Conservation (phyloP, 176 grass and related monocot species). For the Thalia dealbata region DNA sequence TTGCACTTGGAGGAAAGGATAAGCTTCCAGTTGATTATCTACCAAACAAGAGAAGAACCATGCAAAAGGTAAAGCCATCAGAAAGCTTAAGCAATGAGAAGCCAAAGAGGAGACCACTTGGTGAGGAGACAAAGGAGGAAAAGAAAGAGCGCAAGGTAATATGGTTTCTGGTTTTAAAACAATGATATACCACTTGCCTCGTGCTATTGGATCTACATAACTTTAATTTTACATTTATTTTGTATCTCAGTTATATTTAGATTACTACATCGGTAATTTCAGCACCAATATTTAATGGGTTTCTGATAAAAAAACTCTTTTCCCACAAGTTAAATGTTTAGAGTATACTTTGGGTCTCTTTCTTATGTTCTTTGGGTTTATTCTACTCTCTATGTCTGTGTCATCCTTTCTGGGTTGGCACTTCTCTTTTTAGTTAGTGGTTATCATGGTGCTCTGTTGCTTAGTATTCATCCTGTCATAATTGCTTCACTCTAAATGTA, state of each 20-base stretch:
- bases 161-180: background rate
- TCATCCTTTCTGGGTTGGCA: too few species aligned
- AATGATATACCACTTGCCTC: too few species aligned
- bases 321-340: too few species aligned
- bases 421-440: background rate
- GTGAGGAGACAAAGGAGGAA: slow-evolving; percentile 71
- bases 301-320: too few species aligned
- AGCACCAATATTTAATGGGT: background rate
- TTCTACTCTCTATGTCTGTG: too few species aligned
- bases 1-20: slow-evolving; percentile 84
- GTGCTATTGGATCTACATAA: too few species aligned
- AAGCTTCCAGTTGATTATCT: slow-evolving; percentile 91
- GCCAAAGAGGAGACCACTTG: slow-evolving; percentile 40
- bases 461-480: background rate
- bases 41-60: slow-evolving; percentile 50
- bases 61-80: slow-evolving; percentile 22
- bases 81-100: slow-evolving; percentile 30
- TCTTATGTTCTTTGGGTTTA: too few species aligned
- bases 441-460: background rate
- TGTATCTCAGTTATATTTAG: too few species aligned
- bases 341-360: too few species aligned
- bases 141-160: slow-evolving; percentile 96
- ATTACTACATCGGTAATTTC: background rate
- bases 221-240: too few species aligned
- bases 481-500: slow-evolving; percentile 16